Evolutionary conservation across 2,329 filamentous ascomycete genomes (phyloP).

Genomic region (Aspergillus intermedius): DNA sequence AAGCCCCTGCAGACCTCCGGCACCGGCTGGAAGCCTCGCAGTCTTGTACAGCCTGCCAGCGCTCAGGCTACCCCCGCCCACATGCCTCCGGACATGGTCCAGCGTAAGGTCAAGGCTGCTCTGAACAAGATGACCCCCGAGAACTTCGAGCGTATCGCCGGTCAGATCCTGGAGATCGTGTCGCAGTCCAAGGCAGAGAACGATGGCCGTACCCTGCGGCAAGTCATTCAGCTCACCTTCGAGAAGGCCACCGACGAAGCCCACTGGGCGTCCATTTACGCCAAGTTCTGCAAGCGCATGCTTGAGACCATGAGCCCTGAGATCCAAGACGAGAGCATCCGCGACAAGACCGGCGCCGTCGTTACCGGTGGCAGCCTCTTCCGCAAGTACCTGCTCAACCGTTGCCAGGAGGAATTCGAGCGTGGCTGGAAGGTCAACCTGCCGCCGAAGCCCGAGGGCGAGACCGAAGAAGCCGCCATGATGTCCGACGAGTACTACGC

Average conservation of each 20-base stretch:
- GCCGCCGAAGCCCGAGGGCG: constrained; percentile 68
- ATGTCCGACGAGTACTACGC: constrained; percentile 95
- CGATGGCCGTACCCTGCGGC: constrained; percentile 87
- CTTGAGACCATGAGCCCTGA: constrained; percentile 89
- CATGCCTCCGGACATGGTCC: constrained; percentile 85
- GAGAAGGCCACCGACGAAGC: constrained; percentile 98
- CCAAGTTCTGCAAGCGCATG: constrained; percentile 97
- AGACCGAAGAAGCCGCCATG: constrained; percentile 66
- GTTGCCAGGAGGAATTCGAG: constrained; percentile 98
- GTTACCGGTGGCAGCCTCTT: constrained; percentile 91
- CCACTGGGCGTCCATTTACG: constrained; percentile 98
- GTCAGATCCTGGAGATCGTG: constrained; percentile 87
- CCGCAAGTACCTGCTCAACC: constrained; percentile 96
- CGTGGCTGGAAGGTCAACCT: constrained; percentile 91
- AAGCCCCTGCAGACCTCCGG: constrained; percentile 67
- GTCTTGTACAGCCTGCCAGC: constrained; percentile 48
- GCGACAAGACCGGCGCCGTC: constrained; percentile 79
- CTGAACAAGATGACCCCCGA: constrained; percentile 99
- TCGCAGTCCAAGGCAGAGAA: constrained; percentile 92
- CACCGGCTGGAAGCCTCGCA: constrained; percentile 86
- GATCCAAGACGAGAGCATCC: constrained; percentile 91
- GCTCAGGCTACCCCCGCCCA: constrained; percentile 49
- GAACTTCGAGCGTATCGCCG: constrained; percentile 93
- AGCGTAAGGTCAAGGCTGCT: constrained; percentile 96
- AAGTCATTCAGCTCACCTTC: constrained; percentile 98